Conservation (phyloP, 495 filamentous ascomycete species). For the Tuber borchii region DNA sequence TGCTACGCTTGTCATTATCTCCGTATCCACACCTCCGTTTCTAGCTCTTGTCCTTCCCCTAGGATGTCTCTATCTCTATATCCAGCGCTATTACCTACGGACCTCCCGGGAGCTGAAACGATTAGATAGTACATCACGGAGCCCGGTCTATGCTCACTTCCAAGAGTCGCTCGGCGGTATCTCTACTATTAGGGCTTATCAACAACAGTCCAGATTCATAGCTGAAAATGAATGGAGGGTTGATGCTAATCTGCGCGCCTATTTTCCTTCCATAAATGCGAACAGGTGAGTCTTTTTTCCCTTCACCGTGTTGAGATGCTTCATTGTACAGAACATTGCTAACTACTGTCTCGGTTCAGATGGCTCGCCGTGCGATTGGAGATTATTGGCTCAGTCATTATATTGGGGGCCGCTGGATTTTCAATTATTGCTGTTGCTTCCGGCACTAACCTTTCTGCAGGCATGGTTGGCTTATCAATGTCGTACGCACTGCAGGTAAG, state of each 20-base stretch:
- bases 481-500: conserved; percentile 71
- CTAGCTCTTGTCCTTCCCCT: conserved; percentile 74
- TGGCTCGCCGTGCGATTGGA: conserved; percentile 95
- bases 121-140: conserved; percentile 87
- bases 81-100: conserved; percentile 93
- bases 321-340: conserved; percentile 21
- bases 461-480: conserved; percentile 89
- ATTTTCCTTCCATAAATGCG: conserved; percentile 91
- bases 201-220: conserved; percentile 77
- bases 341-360: conserved; percentile 44
- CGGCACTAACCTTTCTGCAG: conserved; percentile 61
- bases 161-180: conserved; percentile 94
- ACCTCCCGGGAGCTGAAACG: conserved; percentile 95
- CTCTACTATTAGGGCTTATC: conserved; percentile 94
- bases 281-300: conserved; percentile 50
- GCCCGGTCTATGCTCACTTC: conserved; percentile 97
- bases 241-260: conserved; percentile 89
- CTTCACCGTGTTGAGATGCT: conserved; percentile 10
- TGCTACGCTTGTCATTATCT: conserved; percentile 84
- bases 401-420: conserved; percentile 77
- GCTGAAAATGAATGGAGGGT: conserved; percentile 97
- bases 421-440: conserved; percentile 72
- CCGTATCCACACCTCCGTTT: conserved; percentile 72
- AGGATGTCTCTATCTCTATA: conserved; percentile 74
- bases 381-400: conserved; percentile 93